These are phyloP conservation scores for Oenanthe javanica DNA, from an alignment of 140 eudicot species.

Conservation along the genomic window DNA sequence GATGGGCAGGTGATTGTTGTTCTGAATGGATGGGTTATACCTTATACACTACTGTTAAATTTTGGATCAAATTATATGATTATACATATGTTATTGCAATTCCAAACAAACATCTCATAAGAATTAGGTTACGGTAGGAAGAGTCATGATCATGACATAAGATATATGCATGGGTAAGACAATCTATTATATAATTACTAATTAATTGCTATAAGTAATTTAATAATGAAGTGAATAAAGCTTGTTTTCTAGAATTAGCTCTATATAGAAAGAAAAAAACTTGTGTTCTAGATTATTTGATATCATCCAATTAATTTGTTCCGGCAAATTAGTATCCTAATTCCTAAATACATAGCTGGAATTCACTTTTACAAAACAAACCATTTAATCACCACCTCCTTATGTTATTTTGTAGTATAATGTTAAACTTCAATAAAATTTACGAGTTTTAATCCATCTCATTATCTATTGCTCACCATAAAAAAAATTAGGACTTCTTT, in stretches of 20 bases:
- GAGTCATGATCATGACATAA: slow-evolving; percentile 8
- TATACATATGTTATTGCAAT: background rate
- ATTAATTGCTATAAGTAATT: too few relatives aligned
- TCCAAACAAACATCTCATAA: background rate
- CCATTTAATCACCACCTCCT: too few relatives aligned
- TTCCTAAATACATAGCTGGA: too few relatives aligned
- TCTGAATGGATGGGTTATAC: background rate
- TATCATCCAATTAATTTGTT: background rate
- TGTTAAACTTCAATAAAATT: too few relatives aligned
- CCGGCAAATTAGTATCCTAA: background rate
- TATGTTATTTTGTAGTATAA: too few relatives aligned
- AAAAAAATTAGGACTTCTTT: too few relatives aligned
- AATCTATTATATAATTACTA: too few relatives aligned
- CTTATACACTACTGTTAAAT: background rate
- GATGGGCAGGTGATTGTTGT: background rate
- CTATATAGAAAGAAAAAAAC: background rate
- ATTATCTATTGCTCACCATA: too few relatives aligned
- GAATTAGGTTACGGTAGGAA: slow-evolving; percentile 4
- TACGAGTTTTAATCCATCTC: too few relatives aligned
- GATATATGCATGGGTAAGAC: background rate
- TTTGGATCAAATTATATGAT: background rate
- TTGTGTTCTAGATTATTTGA: background rate
- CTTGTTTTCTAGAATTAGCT: too few relatives aligned
- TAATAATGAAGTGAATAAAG: too few relatives aligned
- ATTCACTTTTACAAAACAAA: too few relatives aligned